Evolutionary conservation across 225 moss, liverwort and hornwort genomes (phyloP).

Genomic region (Climacium dendroides): DNA sequence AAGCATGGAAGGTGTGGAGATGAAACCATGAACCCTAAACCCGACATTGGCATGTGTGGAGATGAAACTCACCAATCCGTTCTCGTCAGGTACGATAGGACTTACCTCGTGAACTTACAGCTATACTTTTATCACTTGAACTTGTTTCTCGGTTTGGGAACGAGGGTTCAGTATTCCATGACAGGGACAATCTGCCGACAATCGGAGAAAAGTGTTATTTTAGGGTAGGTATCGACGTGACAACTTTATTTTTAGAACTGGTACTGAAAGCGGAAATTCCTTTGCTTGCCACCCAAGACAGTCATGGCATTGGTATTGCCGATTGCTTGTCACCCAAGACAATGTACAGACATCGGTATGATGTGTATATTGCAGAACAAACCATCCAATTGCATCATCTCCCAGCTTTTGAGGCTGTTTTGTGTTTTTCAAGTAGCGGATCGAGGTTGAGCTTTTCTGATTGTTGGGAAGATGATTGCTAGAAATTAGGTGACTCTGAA

Average conservation of each 20-base stretch:
- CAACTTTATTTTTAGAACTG: background rate
- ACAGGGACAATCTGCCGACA: background rate
- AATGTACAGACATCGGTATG: background rate
- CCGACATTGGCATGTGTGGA: slow-evolving; percentile 8
- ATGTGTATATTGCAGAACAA: background rate
- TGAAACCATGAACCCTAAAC: background rate
- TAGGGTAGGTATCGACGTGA: background rate
- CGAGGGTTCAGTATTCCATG: background rate
- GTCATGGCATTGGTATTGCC: background rate
- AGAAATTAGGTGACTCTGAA: background rate
- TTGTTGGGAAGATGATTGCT: background rate
- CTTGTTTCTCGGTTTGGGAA: background rate
- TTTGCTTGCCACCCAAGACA: background rate
- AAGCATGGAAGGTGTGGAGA: background rate
- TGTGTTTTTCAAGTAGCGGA: background rate
- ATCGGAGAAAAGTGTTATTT: background rate
- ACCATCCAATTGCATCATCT: background rate
- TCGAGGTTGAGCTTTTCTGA: background rate
- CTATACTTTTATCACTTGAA: background rate
- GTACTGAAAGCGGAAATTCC: background rate
- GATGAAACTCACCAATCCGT: slow-evolving; percentile 64
- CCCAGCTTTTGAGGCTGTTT: background rate
- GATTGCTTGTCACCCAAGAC: background rate
- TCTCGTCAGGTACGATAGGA: slow-evolving; percentile 47
- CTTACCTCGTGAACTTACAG: background rate